phyloP scores from a whole-genome alignment of 2,329 filamentous ascomycete species.

The Neobulgaria alba region DNA sequence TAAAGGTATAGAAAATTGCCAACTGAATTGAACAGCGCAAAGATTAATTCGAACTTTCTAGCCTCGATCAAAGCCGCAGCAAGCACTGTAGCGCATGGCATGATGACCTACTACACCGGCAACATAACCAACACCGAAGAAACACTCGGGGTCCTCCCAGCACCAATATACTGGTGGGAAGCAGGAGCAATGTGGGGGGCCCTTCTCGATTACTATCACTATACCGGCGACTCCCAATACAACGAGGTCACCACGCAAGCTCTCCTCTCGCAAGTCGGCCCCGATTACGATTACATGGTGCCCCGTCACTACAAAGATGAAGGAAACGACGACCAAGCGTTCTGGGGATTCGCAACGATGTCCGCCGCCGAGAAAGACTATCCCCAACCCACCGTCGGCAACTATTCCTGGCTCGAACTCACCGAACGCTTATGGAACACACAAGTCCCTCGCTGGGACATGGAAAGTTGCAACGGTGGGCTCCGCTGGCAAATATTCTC shows the following conservation, averaged over 20 bases:
- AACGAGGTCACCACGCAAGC: conserved; percentile 51
- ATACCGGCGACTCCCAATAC: conserved; percentile 54
- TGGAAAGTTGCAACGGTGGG: conserved; percentile 57
- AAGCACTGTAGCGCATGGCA: conserved; percentile 48
- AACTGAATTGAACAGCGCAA: background rate
- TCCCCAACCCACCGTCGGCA: conserved; percentile 45
- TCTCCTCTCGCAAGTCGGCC: conserved; percentile 51
- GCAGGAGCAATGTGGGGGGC: conserved; percentile 53
- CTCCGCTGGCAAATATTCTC: conserved; percentile 75
- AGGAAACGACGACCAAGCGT: conserved; percentile 68
- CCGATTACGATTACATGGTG: conserved; percentile 51
- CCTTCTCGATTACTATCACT: conserved; percentile 62
- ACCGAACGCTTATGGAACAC: conserved; percentile 65
- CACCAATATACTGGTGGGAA: conserved; percentile 56
- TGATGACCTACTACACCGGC: conserved; percentile 58
- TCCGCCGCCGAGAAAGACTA: conserved; percentile 61
- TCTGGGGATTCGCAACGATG: conserved; percentile 63
- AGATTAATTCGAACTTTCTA: conserved; percentile 24
- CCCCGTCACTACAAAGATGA: conserved; percentile 47
- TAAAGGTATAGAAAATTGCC: conserved; percentile 10
- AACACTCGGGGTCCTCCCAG: conserved; percentile 53
- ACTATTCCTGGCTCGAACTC: conserved; percentile 59
- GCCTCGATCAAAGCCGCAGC: conserved; percentile 55
- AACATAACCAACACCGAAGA: conserved; percentile 46
- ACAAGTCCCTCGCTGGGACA: conserved; percentile 65